A percentile compares a stretch with the other conserved stretches of the same genome.
These are phyloP conservation scores for Jatropha curcas DNA, from an alignment of 345 rosid species.

Conservation along the genomic window DNA sequence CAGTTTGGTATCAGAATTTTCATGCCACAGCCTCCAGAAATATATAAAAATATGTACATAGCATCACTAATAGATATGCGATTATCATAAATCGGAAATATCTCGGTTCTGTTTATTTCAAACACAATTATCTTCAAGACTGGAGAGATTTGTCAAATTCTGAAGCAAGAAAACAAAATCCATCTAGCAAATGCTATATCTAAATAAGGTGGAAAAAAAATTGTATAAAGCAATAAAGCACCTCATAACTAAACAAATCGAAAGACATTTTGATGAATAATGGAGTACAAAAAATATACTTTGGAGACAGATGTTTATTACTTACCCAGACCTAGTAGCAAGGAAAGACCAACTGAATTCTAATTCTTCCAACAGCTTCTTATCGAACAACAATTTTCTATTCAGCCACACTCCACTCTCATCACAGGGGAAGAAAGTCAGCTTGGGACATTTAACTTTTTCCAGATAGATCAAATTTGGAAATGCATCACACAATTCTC, in stretches of 20 bases:
- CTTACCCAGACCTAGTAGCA: not conserved
- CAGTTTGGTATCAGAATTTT: no score
- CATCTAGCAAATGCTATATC: not conserved
- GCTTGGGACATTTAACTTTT: conserved; percentile 34
- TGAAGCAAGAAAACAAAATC: not conserved
- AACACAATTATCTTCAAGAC: not conserved
- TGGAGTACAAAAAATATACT: not conserved
- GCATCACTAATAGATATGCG: not conserved
- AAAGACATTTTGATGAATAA: no score
- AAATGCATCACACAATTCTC: conserved; percentile 17
- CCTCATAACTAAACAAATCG: not conserved
- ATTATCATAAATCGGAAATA: no score
- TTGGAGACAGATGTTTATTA: not conserved
- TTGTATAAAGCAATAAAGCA: not conserved
- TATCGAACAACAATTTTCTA: not conserved
- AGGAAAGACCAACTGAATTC: conserved; percentile 11
- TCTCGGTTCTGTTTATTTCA: no score
- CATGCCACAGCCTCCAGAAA: not conserved
- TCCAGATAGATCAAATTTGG: conserved; percentile 39
- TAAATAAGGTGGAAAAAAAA: no score
- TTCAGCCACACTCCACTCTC: conserved; percentile 36
- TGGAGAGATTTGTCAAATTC: not conserved
- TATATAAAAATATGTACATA: no score
- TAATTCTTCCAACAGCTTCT: not conserved
- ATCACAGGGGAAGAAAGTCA: conserved; percentile 41